A percentile compares a stretch with the other conserved stretches of the same genome.
Conservation (phyloP, 73 alveolate genomes). For the Stentor coeruleus region DNA sequence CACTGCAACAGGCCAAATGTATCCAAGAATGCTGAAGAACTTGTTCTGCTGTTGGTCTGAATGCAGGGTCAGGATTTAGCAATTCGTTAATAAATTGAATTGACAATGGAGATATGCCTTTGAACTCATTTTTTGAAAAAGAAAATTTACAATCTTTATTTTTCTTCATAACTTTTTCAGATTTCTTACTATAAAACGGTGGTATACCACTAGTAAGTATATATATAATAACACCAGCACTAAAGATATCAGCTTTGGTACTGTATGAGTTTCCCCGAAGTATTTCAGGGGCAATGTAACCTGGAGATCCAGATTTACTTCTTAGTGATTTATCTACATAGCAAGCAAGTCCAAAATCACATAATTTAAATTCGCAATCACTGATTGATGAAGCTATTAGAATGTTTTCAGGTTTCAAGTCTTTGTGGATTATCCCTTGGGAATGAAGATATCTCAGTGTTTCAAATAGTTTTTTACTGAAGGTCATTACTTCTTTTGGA, state of each 20-base stretch:
- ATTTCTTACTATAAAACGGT: neutral
- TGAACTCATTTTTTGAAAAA: neutral
- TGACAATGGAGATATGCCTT: neutral
- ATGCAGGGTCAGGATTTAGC: neutral
- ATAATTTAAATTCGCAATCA: neutral
- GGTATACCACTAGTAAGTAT: neutral
- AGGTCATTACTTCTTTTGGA: neutral
- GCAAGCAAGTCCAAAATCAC: conserved; percentile 4
- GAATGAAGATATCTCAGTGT: neutral
- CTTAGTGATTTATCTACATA: neutral
- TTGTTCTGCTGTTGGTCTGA: neutral
- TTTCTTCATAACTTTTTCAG: neutral
- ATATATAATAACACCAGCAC: neutral
- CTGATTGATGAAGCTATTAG: neutral
- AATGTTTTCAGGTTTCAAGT: conserved; percentile 9
- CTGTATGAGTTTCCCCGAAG: neutral
- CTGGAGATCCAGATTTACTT: neutral
- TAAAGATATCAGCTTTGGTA: neutral
- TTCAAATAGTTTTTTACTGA: neutral
- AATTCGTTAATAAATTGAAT: neutral
- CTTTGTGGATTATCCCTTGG: neutral
- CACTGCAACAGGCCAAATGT: neutral
- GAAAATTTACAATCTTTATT: neutral
- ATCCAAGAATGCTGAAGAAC: neutral
- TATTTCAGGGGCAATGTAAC: conserved; percentile 20